Percentiles rank a stretch among this genome's conserved stretches.
Conservation (phyloP, 2,329 filamentous ascomycete genomes). For the Neofusicoccum laricinum region DNA sequence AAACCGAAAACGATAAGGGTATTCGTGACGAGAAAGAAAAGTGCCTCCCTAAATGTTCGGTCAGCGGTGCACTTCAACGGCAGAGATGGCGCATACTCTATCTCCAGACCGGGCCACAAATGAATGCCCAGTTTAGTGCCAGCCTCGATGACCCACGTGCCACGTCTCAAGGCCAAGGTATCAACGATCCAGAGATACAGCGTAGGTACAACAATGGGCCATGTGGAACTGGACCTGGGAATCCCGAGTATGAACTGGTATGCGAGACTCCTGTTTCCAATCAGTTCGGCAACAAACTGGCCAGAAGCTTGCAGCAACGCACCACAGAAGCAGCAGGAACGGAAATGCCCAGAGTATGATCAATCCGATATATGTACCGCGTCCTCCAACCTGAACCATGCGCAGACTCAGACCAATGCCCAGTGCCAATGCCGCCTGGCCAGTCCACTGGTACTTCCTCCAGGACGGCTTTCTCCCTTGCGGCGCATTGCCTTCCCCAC, state of each 20-base stretch:
- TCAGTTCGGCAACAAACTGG: slow-evolving; percentile 8
- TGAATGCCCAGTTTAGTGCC: slow-evolving; percentile 65
- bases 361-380: slow-evolving; percentile 65
- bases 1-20: slow-evolving; percentile 67
- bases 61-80: slow-evolving; percentile 10
- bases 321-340: slow-evolving; percentile 63
- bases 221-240: slow-evolving; percentile 55
- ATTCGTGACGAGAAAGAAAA: slow-evolving; percentile 72
- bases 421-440: slow-evolving; percentile 48
- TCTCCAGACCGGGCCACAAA: slow-evolving; percentile 64
- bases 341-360: slow-evolving; percentile 69
- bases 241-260: slow-evolving; percentile 63
- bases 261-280: slow-evolving; percentile 50
- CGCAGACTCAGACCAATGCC: slow-evolving; percentile 42
- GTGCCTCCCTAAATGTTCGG: slow-evolving; percentile 50
- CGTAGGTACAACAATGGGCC: slow-evolving; percentile 63
- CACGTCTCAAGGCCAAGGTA: slow-evolving; percentile 62
- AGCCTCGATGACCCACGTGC: slow-evolving; percentile 68
- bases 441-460: slow-evolving; percentile 41
- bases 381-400: slow-evolving; percentile 45
- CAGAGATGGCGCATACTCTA: slow-evolving; percentile 50
- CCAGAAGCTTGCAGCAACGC: slow-evolving; percentile 11
- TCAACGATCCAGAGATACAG: slow-evolving; percentile 72
- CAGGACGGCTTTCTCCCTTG: neutral
- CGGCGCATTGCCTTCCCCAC: slow-evolving; percentile 17